A percentile compares a stretch with the other conserved stretches of the same genome.
These are phyloP conservation scores for Sanghuangporus weigelae DNA, from an alignment of 1,284 basidiomycete species.

Conservation along the genomic window DNA sequence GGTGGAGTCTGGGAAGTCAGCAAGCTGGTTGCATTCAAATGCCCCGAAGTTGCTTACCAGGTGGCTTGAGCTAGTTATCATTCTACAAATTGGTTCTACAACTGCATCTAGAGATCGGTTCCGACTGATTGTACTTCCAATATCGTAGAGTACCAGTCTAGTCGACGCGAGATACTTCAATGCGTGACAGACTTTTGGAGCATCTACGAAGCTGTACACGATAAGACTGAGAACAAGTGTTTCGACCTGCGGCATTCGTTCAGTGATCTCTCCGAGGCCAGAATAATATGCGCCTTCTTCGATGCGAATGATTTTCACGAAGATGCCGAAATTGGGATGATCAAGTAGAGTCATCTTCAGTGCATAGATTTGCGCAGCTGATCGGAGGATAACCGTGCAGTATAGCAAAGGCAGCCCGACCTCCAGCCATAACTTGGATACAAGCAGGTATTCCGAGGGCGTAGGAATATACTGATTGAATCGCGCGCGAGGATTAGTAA, in stretches of 20 bases:
- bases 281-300: constrained; percentile 25
- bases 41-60: neutral
- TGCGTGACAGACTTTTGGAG: constrained; percentile 7
- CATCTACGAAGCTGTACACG: constrained; percentile 13
- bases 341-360: constrained; percentile 21
- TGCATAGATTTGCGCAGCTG: constrained; percentile 24
- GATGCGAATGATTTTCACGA: constrained; percentile 25
- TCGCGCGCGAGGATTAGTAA: neutral
- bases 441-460: constrained; percentile 18
- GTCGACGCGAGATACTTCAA: constrained; percentile 4
- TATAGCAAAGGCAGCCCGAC: constrained; percentile 26
- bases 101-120: neutral
- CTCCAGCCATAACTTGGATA: constrained; percentile 22
- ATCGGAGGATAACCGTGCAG: constrained; percentile 25
- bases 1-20: neutral
- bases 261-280: constrained; percentile 20
- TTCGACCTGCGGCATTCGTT: constrained; percentile 18
- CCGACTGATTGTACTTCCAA: neutral
- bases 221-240: constrained; percentile 22
- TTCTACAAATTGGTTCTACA: neutral
- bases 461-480: neutral
- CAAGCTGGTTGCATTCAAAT: neutral
- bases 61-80: neutral
- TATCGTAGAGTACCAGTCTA: constrained; percentile 7
- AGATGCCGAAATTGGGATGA: constrained; percentile 20